Conservation (phyloP, 2,329 filamentous ascomycete species). For the Colletotrichum theobromicola region DNA sequence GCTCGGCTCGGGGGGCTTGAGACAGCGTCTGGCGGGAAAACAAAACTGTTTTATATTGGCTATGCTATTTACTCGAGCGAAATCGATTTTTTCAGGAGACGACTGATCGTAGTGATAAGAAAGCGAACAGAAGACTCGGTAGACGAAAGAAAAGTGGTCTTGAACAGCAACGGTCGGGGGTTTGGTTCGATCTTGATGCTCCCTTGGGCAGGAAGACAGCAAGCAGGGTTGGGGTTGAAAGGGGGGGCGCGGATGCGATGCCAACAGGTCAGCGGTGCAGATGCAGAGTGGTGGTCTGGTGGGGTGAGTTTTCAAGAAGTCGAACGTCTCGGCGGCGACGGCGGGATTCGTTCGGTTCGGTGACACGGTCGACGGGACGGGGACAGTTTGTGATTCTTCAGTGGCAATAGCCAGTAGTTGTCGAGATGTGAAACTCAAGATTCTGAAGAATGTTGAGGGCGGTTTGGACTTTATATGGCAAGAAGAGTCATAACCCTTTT, state of each 20-base stretch:
- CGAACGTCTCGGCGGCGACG: background rate
- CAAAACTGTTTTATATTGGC: constrained; percentile 20
- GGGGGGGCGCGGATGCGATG: background rate
- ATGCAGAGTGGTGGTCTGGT: constrained; percentile 12
- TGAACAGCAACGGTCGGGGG: background rate
- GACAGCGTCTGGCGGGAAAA: constrained; percentile 3
- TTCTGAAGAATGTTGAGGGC: background rate
- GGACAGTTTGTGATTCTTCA: background rate
- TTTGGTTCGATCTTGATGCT: constrained; percentile 6
- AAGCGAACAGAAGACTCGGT: constrained; percentile 1
- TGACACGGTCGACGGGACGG: background rate
- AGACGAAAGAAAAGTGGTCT: constrained; percentile 2
- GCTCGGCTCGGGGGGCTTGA: constrained; percentile 4
- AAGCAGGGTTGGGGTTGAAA: background rate
- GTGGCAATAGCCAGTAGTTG: background rate
- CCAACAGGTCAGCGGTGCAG: background rate
- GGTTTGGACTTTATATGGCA: constrained; percentile 10
- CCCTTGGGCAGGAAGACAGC: constrained; percentile 19
- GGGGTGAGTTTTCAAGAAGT: constrained; percentile 5
- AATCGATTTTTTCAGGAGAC: background rate
- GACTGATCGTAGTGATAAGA: background rate
- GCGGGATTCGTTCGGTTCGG: background rate
- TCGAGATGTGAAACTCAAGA: background rate
- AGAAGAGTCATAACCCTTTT: background rate
- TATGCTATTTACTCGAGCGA: constrained; percentile 13